Percentiles rank a stretch among this genome's conserved stretches.
Evolutionary conservation across 2,329 filamentous ascomycete species (phyloP).

Genomic region (Pseudopyrenochaeta lycopersici): DNA sequence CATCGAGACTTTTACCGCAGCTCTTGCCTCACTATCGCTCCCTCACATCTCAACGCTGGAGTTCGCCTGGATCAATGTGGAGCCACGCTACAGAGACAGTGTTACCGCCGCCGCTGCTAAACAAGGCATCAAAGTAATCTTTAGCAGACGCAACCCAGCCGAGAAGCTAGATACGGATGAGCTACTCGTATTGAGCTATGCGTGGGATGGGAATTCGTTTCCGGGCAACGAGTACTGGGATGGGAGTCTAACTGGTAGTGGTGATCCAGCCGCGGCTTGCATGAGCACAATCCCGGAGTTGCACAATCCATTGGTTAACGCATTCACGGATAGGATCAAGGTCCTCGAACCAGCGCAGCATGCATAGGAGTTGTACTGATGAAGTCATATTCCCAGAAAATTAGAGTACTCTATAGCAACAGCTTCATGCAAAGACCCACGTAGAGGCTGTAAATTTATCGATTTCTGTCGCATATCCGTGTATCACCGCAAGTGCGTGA

Average conservation of each 20-base stretch:
- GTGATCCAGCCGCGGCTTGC: constrained; percentile 14
- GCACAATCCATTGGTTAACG: constrained; percentile 14
- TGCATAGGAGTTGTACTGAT: neutral
- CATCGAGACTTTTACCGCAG: constrained; percentile 9
- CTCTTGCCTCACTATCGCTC: neutral
- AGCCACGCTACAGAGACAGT: neutral
- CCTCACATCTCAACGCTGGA: constrained; percentile 11
- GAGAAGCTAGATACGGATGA: constrained; percentile 12
- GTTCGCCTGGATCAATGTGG: constrained; percentile 10
- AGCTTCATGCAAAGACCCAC: too few species aligned
- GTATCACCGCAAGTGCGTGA: too few species aligned
- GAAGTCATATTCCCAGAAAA: too few species aligned
- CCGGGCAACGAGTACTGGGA: constrained; percentile 16
- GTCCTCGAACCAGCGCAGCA: neutral
- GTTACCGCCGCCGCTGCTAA: neutral
- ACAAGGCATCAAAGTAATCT: constrained; percentile 12
- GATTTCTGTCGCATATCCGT: too few species aligned
- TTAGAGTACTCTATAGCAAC: too few species aligned
- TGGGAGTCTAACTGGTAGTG: constrained; percentile 9
- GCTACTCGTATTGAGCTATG: constrained; percentile 12
- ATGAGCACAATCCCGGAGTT: constrained; percentile 17
- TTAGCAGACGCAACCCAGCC: constrained; percentile 12
- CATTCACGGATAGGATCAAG: constrained; percentile 7
- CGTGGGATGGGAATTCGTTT: constrained; percentile 15
- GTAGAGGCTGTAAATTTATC: too few species aligned